These are phyloP conservation scores for Dujonia santamariae DNA, from an alignment of 1,139 yeast genomes.

Conservation along the genomic window DNA sequence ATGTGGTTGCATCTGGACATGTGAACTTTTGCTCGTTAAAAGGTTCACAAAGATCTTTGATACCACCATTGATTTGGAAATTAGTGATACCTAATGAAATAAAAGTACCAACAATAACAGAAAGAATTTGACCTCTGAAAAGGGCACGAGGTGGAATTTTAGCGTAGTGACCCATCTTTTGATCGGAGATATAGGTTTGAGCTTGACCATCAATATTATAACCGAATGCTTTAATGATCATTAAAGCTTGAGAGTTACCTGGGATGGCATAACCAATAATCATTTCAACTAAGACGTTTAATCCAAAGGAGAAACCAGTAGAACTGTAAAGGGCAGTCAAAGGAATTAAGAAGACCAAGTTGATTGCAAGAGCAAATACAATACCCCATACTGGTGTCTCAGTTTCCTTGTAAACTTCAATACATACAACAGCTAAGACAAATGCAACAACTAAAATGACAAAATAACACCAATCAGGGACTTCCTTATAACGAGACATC, in stretches of 20 bases:
- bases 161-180: conserved; percentile 54
- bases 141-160: conserved; percentile 53
- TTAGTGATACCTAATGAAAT: conserved; percentile 51
- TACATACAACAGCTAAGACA: conserved; percentile 46
- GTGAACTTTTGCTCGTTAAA: conserved; percentile 37
- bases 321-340: conserved; percentile 42
- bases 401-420: conserved; percentile 42
- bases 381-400: conserved; percentile 49
- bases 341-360: conserved; percentile 49
- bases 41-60: conserved; percentile 40
- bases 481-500: conserved; percentile 56
- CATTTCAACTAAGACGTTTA: conserved; percentile 53
- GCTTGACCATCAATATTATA: conserved; percentile 56
- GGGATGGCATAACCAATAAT: conserved; percentile 58
- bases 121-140: conserved; percentile 43
- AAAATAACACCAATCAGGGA: conserved; percentile 60
- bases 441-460: conserved; percentile 44
- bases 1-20: conserved; percentile 49
- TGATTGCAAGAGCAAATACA: conserved; percentile 48
- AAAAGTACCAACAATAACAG: conserved; percentile 27
- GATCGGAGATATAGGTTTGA: conserved; percentile 45
- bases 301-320: conserved; percentile 46
- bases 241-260: conserved; percentile 54
- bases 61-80: conserved; percentile 43
- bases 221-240: conserved; percentile 55